Evolutionary conservation across 371 early-diverging fungal genomes (phyloP), one percentile per base, ranked within the genome.

Genomic region (Massospora cicadina): DNA sequence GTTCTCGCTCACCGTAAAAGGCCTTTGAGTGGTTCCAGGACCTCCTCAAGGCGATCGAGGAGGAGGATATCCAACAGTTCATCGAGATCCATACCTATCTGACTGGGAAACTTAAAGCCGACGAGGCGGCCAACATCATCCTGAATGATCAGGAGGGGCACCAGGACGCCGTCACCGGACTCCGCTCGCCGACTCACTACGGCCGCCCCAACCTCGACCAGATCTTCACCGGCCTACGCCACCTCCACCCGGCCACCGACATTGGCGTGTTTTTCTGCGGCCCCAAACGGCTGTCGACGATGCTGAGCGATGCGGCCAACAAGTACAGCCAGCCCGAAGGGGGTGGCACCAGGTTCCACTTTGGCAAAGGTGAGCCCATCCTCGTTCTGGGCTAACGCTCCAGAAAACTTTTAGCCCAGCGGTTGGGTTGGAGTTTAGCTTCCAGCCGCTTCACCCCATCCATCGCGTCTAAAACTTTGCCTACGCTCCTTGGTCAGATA

Each of bases 21-120:
- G 79, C 83, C 58, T 87, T 88, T 64, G 80, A 82, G 69, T 88
- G 88, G 89, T 88, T 88, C 77, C 83, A 85, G 75, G 80, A 80
- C 54, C 67, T 87, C 59, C 71, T 88, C 55, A 69, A 74, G 71
- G 78, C 83, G 7, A 79, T 87, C 56, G 87, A 87, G 65, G 78
- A 78, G 24, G 79, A 80, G 68, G 79, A 81, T 68, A 70, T 79
- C 65, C 74, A 76, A 62, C 77, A 81, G 68, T 80, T 80, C 68
- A 79, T 86, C 33, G 88, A 87, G 69, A 84, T 84, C 66, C 84
- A 83, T 65, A 79, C 80, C 1, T 88, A 86, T 69, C 68, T 88
- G 68, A 89, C 89, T 1, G 86, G 82, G 54, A 75, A 77, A 29
- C 73, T 83, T 24, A 72, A 74, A 60, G 66, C 71, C 17, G 74